Conservation (phyloP, 768 basidiomycete species). For the Leccinellum rugosiceps region DNA sequence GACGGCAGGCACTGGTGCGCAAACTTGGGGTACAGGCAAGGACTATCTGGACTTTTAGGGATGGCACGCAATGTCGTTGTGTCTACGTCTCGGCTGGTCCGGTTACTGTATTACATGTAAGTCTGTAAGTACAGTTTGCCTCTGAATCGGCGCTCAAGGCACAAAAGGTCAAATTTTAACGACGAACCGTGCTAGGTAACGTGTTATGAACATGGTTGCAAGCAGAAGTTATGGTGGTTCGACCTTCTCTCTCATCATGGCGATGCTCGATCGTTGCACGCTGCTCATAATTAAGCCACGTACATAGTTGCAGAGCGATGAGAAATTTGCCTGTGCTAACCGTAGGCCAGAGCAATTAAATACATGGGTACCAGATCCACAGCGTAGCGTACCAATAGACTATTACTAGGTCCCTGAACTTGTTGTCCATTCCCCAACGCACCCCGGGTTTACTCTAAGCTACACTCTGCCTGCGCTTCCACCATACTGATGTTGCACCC, state of each 20-base stretch:
- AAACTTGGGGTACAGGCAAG: constrained; percentile 45
- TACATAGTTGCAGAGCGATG: too few species aligned
- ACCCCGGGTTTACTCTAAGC: neutral
- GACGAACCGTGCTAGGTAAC: neutral
- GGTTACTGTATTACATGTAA: neutral
- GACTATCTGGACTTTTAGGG: constrained; percentile 55
- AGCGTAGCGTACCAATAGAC: neutral
- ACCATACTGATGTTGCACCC: neutral
- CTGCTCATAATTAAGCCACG: neutral
- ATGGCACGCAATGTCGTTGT: neutral
- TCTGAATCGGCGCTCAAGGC: neutral
- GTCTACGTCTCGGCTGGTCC: neutral
- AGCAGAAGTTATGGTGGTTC: too few species aligned
- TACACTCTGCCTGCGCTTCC: too few species aligned
- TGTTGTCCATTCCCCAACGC: neutral
- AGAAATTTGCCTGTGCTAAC: too few species aligned
- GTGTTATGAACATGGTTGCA: too few species aligned
- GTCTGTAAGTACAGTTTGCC: neutral
- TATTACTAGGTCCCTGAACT: neutral
- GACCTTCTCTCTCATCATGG: too few species aligned
- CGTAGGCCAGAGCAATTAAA: neutral
- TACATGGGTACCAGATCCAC: neutral
- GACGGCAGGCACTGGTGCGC: constrained; percentile 36
- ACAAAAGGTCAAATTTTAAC: neutral
- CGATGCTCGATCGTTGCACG: too few species aligned